Conservation (phyloP, 176 grass and related monocot species). For the Rhynchospora tenuis region DNA sequence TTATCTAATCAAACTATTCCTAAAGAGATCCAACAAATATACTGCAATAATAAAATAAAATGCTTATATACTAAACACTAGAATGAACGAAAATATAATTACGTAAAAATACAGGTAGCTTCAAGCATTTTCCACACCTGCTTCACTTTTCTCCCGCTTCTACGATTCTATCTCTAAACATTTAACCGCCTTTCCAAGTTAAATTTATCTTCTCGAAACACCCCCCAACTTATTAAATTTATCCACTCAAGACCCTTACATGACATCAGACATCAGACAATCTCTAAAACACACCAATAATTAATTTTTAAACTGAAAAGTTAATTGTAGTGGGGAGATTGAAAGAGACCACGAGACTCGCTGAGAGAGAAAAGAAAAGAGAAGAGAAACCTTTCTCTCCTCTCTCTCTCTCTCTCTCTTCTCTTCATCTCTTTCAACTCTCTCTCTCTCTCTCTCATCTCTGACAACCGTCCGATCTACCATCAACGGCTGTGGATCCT, state of each 20-base stretch:
- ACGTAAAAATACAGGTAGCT: neutral
- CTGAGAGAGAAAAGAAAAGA: neutral
- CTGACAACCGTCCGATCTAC: constrained; percentile 28
- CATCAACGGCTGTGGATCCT: neutral
- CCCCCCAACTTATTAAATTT: neutral
- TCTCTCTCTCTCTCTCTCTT: neutral
- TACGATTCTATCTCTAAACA: neutral
- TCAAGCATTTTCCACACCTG: neutral
- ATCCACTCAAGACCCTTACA: neutral
- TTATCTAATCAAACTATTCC: neutral
- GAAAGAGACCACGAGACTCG: neutral
- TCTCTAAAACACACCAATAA: neutral
- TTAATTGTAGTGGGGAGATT: neutral
- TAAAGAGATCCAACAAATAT: neutral
- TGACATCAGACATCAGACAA: neutral
- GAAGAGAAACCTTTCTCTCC: neutral
- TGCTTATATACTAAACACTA: no score
- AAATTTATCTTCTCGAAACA: neutral
- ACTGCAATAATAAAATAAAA: no score
- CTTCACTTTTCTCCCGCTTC: neutral
- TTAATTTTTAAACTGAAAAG: constrained; percentile 3
- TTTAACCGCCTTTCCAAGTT: neutral
- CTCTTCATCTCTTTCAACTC: neutral
- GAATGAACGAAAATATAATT: neutral
- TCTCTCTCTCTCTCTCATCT: constrained; percentile 17